Evolutionary conservation across 2,329 filamentous ascomycete genomes (phyloP).

Genomic region (Gnomoniopsis smithogilvyi): DNA sequence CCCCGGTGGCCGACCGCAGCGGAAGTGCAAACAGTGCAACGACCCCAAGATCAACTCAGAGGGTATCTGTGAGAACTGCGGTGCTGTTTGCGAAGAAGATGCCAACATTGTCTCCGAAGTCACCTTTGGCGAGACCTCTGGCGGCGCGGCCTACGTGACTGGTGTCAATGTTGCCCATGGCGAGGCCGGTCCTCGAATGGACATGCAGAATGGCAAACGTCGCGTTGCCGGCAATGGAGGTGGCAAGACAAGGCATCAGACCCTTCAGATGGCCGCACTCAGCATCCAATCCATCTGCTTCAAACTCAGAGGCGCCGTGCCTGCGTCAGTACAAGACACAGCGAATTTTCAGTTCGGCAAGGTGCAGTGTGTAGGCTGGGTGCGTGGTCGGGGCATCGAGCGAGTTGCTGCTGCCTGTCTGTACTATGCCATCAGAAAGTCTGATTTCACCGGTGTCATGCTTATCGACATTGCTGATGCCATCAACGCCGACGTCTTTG

Average conservation of each 20-base stretch:
- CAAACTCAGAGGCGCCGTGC: slow-evolving; percentile 56
- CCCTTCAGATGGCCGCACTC: slow-evolving; percentile 30
- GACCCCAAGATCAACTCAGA: slow-evolving; percentile 57
- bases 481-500: slow-evolving; percentile 81
- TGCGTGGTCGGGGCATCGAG: slow-evolving; percentile 79
- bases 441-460: slow-evolving; percentile 80
- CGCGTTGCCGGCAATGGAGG: slow-evolving; percentile 52
- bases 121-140: slow-evolving; percentile 82
- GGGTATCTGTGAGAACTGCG: slow-evolving; percentile 77
- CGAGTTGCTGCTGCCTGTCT: slow-evolving; percentile 88
- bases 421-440: slow-evolving; percentile 81
- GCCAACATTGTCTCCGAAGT: slow-evolving; percentile 90
- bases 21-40: slow-evolving; percentile 53
- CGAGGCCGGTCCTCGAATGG: slow-evolving; percentile 73
- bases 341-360: slow-evolving; percentile 53
- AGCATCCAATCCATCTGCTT: slow-evolving; percentile 24
- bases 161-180: slow-evolving; percentile 84
- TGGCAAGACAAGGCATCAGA: slow-evolving; percentile 50
- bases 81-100: slow-evolving; percentile 78
- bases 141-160: slow-evolving; percentile 84
- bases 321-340: slow-evolving; percentile 35
- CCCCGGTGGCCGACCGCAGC: slow-evolving; percentile 23
- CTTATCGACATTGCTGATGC: slow-evolving; percentile 94
- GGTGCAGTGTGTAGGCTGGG: slow-evolving; percentile 54
- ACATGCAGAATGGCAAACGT: slow-evolving; percentile 47